A percentile compares a stretch with the other conserved stretches of the same genome.
phyloP scores from a whole-genome alignment of 2,329 filamentous ascomycete species.

The Aspergillus pseudoviridinutans region DNA sequence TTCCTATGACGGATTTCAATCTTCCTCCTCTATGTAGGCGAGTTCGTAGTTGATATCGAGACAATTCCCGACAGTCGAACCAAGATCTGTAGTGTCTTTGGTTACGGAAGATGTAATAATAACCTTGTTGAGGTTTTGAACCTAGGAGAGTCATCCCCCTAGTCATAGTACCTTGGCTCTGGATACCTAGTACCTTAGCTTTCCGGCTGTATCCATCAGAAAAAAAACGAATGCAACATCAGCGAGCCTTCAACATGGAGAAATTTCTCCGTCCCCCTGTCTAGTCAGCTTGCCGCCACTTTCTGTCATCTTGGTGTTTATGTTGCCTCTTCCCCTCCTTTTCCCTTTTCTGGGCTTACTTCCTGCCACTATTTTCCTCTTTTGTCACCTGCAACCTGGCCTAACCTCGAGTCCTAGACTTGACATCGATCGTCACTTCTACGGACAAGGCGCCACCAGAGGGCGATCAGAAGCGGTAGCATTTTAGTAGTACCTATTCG shows the following conservation, averaged over 20 bases:
- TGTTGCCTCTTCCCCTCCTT: conserved; percentile 1
- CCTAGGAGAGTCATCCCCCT: not conserved
- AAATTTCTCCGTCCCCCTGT: not conserved
- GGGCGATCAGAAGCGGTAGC: not conserved
- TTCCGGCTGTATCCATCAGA: not conserved
- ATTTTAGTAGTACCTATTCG: not conserved
- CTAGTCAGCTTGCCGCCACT: not conserved
- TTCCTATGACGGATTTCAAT: not conserved
- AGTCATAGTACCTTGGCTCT: not conserved
- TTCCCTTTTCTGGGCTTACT: not conserved
- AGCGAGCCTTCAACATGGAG: not conserved
- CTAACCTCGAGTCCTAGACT: not conserved
- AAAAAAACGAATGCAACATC: not conserved
- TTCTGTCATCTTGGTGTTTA: not conserved
- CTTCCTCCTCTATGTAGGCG: not conserved
- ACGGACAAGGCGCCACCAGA: not conserved
- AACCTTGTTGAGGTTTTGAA: not conserved
- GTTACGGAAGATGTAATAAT: not conserved
- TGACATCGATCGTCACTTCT: not conserved
- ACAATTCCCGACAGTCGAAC: not conserved
- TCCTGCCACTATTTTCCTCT: not conserved
- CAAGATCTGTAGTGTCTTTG: not conserved
- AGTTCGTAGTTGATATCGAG: not conserved
- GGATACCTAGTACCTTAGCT: not conserved
- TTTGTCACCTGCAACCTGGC: not conserved